Evolutionary conservation across 2,329 filamentous ascomycete species (phyloP), one percentile per base, ranked within the genome.

Genomic region (Rhinocladiella similis): DNA sequence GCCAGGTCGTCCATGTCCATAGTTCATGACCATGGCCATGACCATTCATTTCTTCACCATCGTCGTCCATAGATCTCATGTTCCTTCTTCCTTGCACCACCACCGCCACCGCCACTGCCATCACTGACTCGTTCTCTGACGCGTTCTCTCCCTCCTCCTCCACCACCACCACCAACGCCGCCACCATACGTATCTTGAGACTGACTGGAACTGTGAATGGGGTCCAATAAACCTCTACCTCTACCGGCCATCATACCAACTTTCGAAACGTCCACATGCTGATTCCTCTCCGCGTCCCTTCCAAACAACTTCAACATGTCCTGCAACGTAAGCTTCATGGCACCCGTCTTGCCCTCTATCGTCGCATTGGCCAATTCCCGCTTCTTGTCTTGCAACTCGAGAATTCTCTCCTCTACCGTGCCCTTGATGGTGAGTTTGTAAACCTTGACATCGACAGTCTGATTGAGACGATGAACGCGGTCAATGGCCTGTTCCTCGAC

Each of bases 401-500:
- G 78, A 66, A 99, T 99, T 56, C 92, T 86, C 73, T 93, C 91
- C 77, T 99, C 94, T 54, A 99, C 93, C 0, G 89, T 92, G 63
- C 88, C 82, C 63, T 84, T 83, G 59, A 99, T 87, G 2, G 91
- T 96, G 66, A 99, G 84, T 67, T 94, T 95, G 79, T 96, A 99
- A 61, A 99, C 91, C 54, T 93, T 85, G 33, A 99, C 94, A 69
- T 97, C 92, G 39, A 93, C 82, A 1, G 91, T 97, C 74, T 99
- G 94, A 39, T 96, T 97, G 51, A 99, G 87, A n/a, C 94, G 91
- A 71, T 99, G 94, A 22, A 99, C 94, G 53, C 94, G 91, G 73
- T 99, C 94, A 65, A 99, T 99, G 47, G 94, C 94, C 79, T 99
- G 94, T 72, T 99, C 94, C 77, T 99, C 94, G 33, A 99, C 91